Base-by-base conservation (phyloP, 495 filamentous ascomycete genomes). In the Choiromyces venosus region DNA sequence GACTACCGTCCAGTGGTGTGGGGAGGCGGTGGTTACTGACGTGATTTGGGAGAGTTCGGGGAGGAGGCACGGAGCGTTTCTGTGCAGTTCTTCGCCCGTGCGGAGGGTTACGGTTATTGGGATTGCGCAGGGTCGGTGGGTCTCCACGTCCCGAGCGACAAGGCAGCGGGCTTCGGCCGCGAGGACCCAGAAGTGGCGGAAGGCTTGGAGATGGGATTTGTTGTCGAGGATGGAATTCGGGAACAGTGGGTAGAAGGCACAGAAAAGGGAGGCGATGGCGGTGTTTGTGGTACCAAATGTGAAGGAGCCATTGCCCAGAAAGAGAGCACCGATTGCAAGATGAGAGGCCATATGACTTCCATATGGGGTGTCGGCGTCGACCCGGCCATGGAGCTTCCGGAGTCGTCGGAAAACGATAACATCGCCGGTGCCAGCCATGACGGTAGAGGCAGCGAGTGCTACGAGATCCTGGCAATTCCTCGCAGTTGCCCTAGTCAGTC, bases 391-490 rank as follows among this genome's bases (percentile, higher is more conserved):
- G 44, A 97, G 87, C 37, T 89, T 89, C 6, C 95, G 89, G 36
- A 99, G 86, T 19, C 94, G 88, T n/a, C 96, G 89, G 81, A 98
- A 92, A n/a, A 97, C 88, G 19, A 85, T 82, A 25, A 99, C 83
- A 80, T 99, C 96, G 39, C 95, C 96, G 2, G 92, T 97, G 18
- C 95, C 95, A 21, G 95, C 93, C 94, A 97, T 97, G 44, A 97
- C 92, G 7, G 89, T 92, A 2, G 93, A 89, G n/a, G 87, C 87
- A 46, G 93, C 88, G 4, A 99, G 85, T 0, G 91, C 91, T 19
- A 97, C 81, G 29, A 93, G 83, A 79, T 97, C 93, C 79, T 96
- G 92, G 81, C 94, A 97, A 83, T 96, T 95, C 56, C 91, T 88
- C 25, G 92, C 89, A 8, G 94, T 94, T 69, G 90, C 90, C 19